Evolutionary conservation across 805 yeast genomes (phyloP).

Genomic region (Candida hispaniensis): DNA sequence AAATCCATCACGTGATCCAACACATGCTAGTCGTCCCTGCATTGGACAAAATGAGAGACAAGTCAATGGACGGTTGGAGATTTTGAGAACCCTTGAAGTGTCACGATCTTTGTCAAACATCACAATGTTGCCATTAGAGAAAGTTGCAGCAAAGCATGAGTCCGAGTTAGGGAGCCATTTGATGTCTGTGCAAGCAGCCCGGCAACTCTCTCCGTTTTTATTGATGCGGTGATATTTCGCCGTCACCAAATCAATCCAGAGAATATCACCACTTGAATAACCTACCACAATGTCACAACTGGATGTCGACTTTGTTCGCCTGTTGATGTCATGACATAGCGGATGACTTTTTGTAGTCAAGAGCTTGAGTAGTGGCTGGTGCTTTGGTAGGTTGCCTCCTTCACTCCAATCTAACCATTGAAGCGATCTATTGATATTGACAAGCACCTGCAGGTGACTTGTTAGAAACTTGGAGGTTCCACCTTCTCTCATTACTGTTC

Average conservation of each 20-base stretch:
- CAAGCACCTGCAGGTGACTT: conserved; percentile 26
- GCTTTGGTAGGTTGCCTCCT: conserved; percentile 18
- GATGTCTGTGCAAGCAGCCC: conserved; percentile 36
- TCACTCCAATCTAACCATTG: conserved; percentile 22
- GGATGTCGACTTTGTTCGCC: conserved; percentile 24
- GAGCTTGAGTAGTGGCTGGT: conserved; percentile 32
- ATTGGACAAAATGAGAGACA: conserved; percentile 35
- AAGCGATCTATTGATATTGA: conserved; percentile 30
- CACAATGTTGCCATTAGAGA: conserved; percentile 50
- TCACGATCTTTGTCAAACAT: conserved; percentile 43
- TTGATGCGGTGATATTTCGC: conserved; percentile 43
- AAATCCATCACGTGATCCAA: conserved; percentile 54
- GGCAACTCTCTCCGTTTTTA: conserved; percentile 37
- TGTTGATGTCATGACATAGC: conserved; percentile 32
- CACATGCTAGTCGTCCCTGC: conserved; percentile 17
- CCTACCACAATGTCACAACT: conserved; percentile 48
- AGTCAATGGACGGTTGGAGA: conserved; percentile 54
- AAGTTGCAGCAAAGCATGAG: conserved; percentile 45
- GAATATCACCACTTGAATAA: conserved; percentile 53
- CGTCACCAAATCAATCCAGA: conserved; percentile 47
- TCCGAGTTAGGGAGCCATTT: conserved; percentile 39
- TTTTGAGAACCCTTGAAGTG: conserved; percentile 38
- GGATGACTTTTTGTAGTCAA: conserved; percentile 33
- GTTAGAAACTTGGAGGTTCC: conserved; percentile 24
- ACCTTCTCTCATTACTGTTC: conserved; percentile 30